Conservation (phyloP, 2,329 filamentous ascomycete species). For the Onygena corvina region DNA sequence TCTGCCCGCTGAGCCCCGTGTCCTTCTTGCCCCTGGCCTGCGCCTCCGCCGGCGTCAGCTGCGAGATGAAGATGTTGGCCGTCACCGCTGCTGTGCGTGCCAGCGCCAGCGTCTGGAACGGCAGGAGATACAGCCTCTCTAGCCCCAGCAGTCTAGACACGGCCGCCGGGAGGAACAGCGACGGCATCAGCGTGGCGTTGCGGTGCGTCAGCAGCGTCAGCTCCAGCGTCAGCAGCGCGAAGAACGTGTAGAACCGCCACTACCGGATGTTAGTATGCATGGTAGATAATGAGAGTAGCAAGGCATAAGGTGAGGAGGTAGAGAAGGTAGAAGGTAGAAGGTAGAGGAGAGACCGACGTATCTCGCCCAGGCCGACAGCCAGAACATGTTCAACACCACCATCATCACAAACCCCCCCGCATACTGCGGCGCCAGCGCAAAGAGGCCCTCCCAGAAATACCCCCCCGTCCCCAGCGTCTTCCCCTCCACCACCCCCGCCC, state of each 20-base stretch:
- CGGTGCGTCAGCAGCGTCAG: conserved; percentile 45
- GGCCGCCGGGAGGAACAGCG: conserved; percentile 22
- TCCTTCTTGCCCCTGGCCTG: conserved; percentile 25
- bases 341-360: conserved; percentile 31
- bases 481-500: conserved; percentile 52
- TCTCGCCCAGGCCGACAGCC: conserved; percentile 33
- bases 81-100: conserved; percentile 66
- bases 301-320: conserved; percentile 14
- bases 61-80: conserved; percentile 68
- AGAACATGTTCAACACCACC: conserved; percentile 29
- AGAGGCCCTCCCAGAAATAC: conserved; percentile 57
- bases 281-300: conserved; percentile 17
- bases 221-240: conserved; percentile 46
- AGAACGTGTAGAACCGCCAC: conserved; percentile 44
- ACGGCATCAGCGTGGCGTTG: conserved; percentile 28
- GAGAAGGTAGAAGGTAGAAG: neutral
- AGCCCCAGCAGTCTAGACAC: conserved; percentile 26
- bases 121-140: conserved; percentile 47
- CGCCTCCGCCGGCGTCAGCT: conserved; percentile 58
- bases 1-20: neutral
- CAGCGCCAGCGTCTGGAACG: conserved; percentile 70
- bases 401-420: conserved; percentile 27
- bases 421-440: conserved; percentile 30
- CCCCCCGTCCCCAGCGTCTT: conserved; percentile 51
- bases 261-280: conserved; percentile 19